Conservation (phyloP, 2,329 filamentous ascomycete species). For the Westerdykella aurantiaca region DNA sequence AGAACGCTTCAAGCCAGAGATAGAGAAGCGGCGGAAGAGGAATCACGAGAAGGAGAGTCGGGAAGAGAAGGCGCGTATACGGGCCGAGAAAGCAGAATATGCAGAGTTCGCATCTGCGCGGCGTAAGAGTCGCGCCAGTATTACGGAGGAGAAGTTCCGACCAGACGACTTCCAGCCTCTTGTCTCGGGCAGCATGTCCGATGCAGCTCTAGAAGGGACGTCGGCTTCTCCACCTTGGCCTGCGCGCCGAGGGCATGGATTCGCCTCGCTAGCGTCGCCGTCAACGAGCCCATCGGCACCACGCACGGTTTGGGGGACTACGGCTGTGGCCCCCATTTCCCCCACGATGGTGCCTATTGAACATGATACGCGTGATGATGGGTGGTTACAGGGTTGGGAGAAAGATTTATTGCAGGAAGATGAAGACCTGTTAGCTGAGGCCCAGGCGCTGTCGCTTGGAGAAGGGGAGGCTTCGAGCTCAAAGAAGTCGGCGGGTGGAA, state of each 20-base stretch:
- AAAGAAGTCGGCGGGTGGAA: constrained; percentile 40
- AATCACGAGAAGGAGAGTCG: constrained; percentile 78
- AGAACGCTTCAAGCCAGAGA: constrained; percentile 68
- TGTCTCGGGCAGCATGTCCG: constrained; percentile 17
- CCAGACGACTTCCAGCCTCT: constrained; percentile 43
- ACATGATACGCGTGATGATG: constrained; percentile 56
- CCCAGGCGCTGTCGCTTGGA: constrained; percentile 37
- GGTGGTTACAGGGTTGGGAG: constrained; percentile 82
- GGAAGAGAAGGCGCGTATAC: constrained; percentile 77
- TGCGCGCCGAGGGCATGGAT: constrained; percentile 52
- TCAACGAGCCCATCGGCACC: constrained; percentile 72
- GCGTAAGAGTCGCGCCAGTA: constrained; percentile 51
- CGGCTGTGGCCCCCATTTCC: constrained; percentile 53
- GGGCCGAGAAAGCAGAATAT: constrained; percentile 74
- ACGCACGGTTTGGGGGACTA: constrained; percentile 91
- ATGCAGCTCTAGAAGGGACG: constrained; percentile 23
- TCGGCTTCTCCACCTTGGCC: constrained; percentile 46
- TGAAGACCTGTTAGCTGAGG: constrained; percentile 46
- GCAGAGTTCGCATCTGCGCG: constrained; percentile 65
- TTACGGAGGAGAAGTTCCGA: constrained; percentile 48
- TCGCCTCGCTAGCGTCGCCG: constrained; percentile 65
- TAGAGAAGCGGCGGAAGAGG: constrained; percentile 67
- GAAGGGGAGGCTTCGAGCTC: constrained; percentile 16
- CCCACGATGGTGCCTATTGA: constrained; percentile 48
- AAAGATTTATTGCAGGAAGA: constrained; percentile 64